phyloP scores from a whole-genome alignment of 225 moss, liverwort and hornwort species.

The Pleurozium schreberi region DNA sequence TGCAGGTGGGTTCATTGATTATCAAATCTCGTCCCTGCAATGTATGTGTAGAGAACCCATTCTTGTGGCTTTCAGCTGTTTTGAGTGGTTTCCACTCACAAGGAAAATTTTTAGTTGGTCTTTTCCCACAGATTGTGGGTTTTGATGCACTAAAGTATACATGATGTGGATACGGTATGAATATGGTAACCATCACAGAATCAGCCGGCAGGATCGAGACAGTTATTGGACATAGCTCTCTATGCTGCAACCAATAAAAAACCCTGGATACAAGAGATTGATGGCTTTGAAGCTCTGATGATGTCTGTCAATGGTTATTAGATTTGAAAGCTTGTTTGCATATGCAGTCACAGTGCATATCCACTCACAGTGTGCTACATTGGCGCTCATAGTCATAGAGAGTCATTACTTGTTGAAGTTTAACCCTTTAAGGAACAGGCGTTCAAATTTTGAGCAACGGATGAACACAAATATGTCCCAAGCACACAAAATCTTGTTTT shows the following conservation, averaged over 20 bases:
- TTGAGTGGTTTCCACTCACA: background rate
- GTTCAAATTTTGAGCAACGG: background rate
- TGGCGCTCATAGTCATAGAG: background rate
- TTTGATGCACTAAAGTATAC: background rate
- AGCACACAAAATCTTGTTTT: background rate
- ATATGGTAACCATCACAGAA: background rate
- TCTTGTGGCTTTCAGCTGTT: background rate
- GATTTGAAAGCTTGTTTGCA: background rate
- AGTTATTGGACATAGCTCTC: background rate
- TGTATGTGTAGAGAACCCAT: background rate
- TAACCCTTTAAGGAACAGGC: background rate
- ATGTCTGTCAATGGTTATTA: background rate
- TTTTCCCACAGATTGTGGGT: background rate
- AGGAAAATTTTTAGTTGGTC: background rate
- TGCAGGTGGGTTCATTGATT: constrained; percentile 48
- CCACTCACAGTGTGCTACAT: background rate
- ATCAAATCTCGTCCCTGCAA: background rate
- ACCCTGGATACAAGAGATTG: background rate
- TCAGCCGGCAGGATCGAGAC: background rate
- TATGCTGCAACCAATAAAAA: background rate
- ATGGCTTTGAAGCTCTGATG: background rate
- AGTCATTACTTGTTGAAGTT: background rate
- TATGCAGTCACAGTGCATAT: background rate
- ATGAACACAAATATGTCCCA: no score
- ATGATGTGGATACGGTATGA: background rate